Evolutionary conservation across 2,329 filamentous ascomycete species (phyloP), one percentile per base, ranked within the genome.

Genomic region (Alternaria triticina): DNA sequence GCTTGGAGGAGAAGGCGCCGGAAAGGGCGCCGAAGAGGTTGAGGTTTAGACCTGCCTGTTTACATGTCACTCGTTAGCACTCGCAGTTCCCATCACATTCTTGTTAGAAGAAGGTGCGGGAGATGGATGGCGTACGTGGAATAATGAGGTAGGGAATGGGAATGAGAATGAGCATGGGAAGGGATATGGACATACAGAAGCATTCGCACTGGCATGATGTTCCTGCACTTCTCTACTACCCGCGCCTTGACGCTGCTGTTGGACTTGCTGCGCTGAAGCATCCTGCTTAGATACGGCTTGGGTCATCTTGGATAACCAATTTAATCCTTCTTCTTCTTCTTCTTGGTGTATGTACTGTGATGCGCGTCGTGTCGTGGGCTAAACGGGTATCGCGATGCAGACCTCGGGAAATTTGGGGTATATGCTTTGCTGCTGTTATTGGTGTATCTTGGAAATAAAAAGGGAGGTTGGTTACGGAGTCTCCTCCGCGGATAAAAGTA

Each of bases 21-120:
- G 69, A 73, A 9, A 80, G 72, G 49, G 77, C 76, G 62, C 74
- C 77, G 59, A 79, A 70, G 63, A 80, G 59, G 61, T 79, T 80
- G 50, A 80, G 68, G 58, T 77, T 80, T 51, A 80, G 70, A 10
- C 77, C 77, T n/a, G n/a, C n/a, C n/a, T n/a, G n/a, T n/a, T n/a
- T n/a, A n/a, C n/a, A n/a, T n/a, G n/a, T n/a, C n/a, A n/a, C n/a
- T n/a, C n/a, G n/a, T n/a, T n/a, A n/a, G n/a, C n/a, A n/a, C n/a
- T n/a, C n/a, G n/a, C n/a, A n/a, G n/a, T n/a, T n/a, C n/a, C n/a
- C n/a, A n/a, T n/a, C n/a, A n/a, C n/a, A n/a, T n/a, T n/a, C n/a
- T n/a, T n/a, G n/a, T n/a, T n/a, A n/a, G n/a, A n/a, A n/a, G n/a
- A n/a, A n/a, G n/a, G n/a, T n/a, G n/a, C n/a, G n/a, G n/a, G n/a